These are phyloP conservation scores for Saturnispora besseyi DNA, from an alignment of 805 yeast species.

Conservation along the genomic window DNA sequence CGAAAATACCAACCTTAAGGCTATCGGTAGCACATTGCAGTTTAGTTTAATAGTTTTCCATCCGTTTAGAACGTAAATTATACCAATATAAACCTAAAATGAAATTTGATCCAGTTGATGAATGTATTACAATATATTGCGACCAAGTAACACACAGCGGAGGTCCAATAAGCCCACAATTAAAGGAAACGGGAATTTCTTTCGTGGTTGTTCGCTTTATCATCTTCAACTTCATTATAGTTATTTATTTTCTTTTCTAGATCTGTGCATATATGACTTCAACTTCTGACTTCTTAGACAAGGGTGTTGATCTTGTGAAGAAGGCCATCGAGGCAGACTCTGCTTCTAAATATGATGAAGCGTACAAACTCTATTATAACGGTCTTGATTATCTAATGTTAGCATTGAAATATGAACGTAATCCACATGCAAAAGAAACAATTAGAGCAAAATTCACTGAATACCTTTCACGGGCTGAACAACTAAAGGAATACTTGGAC, in stretches of 20 bases:
- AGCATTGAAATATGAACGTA: slow-evolving; percentile 91
- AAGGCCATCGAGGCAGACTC: slow-evolving; percentile 93
- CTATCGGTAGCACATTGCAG: no score
- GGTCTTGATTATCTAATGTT: slow-evolving; percentile 93
- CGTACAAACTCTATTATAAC: slow-evolving; percentile 83
- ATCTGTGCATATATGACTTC: slow-evolving; percentile 18
- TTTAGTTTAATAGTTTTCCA: no score
- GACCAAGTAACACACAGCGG: no score
- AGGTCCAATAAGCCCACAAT: neutral
- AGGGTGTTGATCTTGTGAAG: slow-evolving; percentile 92
- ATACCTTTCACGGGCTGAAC: slow-evolving; percentile 88
- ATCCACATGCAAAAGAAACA: slow-evolving; percentile 78
- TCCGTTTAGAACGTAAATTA: no score
- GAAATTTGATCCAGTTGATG: no score
- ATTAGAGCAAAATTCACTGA: slow-evolving; percentile 86
- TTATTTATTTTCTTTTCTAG: neutral
- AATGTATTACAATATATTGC: no score
- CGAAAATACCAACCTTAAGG: no score
- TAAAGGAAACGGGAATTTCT: neutral
- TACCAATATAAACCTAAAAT: no score
- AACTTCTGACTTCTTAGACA: slow-evolving; percentile 64
- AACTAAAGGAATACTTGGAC: slow-evolving; percentile 80
- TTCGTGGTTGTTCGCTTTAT: neutral
- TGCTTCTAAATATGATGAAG: slow-evolving; percentile 84
- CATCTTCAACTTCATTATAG: neutral